phyloP scores from a whole-genome alignment of 768 basidiomycete species.

The Neoboletus magnificus region DNA sequence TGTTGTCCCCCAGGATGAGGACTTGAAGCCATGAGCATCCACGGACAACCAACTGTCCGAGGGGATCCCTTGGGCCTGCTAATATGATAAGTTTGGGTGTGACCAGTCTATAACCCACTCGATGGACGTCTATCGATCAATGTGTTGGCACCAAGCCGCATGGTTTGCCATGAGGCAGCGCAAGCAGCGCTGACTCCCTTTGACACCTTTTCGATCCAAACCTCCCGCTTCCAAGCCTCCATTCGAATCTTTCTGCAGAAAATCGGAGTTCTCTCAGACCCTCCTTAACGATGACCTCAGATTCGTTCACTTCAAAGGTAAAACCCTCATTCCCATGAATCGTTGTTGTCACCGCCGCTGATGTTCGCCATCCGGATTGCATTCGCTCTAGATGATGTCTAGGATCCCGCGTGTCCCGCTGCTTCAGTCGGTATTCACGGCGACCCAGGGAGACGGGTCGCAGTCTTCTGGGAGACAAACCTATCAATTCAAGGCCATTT shows the following conservation, averaged over 20 bases:
- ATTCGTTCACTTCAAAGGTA: constrained; percentile 12
- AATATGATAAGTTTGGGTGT: neutral
- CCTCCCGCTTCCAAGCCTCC: constrained; percentile 3
- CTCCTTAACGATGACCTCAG: constrained; percentile 8
- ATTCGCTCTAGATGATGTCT: constrained; percentile 5
- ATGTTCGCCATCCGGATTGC: neutral
- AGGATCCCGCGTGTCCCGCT: neutral
- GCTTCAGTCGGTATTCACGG: neutral
- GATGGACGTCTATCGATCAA: constrained; percentile 10
- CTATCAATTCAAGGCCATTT: neutral
- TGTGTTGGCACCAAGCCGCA: constrained; percentile 9
- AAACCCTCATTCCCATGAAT: neutral
- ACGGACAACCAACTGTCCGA: constrained; percentile 7
- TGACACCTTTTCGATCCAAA: neutral
- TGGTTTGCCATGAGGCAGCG: constrained; percentile 24
- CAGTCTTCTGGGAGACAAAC: neutral
- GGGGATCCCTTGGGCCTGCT: constrained; percentile 5
- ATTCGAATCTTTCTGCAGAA: constrained; percentile 5
- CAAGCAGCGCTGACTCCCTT: constrained; percentile 13
- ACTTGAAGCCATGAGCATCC: neutral
- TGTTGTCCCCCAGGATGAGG: neutral
- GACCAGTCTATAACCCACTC: neutral
- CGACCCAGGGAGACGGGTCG: neutral
- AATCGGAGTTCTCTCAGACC: neutral
- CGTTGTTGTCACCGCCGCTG: neutral